Percentiles rank a stretch among this genome's conserved stretches.
phyloP scores from a whole-genome alignment of 2,329 filamentous ascomycete species.

The Fusarium humuli region DNA sequence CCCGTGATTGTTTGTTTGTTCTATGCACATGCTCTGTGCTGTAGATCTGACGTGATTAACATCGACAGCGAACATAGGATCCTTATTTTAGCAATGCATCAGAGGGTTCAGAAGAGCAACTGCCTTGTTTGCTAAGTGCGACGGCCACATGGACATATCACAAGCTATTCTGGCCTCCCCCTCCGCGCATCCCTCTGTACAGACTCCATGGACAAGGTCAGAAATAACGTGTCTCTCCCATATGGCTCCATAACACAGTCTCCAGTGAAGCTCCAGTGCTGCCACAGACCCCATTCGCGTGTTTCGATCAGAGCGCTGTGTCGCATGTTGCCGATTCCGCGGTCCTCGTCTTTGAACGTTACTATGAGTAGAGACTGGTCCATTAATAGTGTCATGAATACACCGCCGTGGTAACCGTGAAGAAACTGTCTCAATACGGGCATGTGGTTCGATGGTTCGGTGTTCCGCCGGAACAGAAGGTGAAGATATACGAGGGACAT shows the following conservation, averaged over 20 bases:
- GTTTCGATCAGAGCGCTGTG: not conserved
- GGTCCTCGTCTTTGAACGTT: not conserved
- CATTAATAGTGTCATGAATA: not conserved
- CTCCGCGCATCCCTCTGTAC: not conserved
- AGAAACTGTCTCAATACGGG: not conserved
- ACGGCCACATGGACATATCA: not conserved
- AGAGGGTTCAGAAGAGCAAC: not conserved
- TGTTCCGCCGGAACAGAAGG: not conserved
- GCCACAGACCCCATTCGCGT: not conserved
- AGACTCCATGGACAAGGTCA: not conserved
- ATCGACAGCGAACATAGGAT: not conserved
- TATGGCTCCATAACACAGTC: not conserved
- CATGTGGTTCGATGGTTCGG: not conserved
- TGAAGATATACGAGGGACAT: not conserved
- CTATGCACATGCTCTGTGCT: not conserved
- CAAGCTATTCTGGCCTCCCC: not conserved
- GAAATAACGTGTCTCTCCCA: not conserved
- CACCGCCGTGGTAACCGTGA: not conserved
- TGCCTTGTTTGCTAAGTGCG: not conserved
- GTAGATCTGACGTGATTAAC: not conserved
- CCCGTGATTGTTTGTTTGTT: not conserved
- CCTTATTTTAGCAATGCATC: not conserved
- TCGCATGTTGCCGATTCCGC: not conserved
- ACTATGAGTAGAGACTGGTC: not conserved
- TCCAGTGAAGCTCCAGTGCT: not conserved